Conservation (phyloP, 805 yeast genomes). For the Spathaspora boniae region DNA sequence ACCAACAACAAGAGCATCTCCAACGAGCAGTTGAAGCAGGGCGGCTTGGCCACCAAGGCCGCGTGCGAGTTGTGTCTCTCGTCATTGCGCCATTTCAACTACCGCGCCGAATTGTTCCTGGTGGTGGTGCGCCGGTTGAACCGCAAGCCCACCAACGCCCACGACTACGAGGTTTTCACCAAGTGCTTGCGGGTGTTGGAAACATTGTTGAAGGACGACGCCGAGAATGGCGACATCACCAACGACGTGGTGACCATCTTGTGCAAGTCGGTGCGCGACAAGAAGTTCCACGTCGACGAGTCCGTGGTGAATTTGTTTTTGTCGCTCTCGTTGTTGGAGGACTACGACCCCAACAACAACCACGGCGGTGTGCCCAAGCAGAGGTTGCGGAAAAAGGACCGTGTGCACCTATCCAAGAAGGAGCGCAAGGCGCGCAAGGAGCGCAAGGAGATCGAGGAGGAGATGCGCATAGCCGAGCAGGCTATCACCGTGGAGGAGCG, state of each 20-base stretch:
- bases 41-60: conserved; percentile 64
- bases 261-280: conserved; percentile 65
- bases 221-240: conserved; percentile 74
- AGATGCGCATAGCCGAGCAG: conserved; percentile 81
- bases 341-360: conserved; percentile 66
- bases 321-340: conserved; percentile 61
- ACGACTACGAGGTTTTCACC: conserved; percentile 48
- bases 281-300: conserved; percentile 80
- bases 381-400: conserved; percentile 76
- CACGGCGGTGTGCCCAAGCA: conserved; percentile 35
- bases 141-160: conserved; percentile 50
- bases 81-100: conserved; percentile 75
- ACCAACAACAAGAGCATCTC: conserved; percentile 30
- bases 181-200: conserved; percentile 65
- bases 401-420: conserved; percentile 87
- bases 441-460: conserved; percentile 81
- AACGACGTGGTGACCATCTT: conserved; percentile 67
- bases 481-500: conserved; percentile 85
- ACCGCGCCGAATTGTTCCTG: conserved; percentile 67
- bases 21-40: conserved; percentile 39
- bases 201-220: conserved; percentile 69
- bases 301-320: conserved; percentile 70
- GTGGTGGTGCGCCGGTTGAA: conserved; percentile 65
- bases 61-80: conserved; percentile 69
- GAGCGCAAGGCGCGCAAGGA: conserved; percentile 87